Conservation (phyloP, 768 basidiomycete species). For the Boletus tomentosulus region DNA sequence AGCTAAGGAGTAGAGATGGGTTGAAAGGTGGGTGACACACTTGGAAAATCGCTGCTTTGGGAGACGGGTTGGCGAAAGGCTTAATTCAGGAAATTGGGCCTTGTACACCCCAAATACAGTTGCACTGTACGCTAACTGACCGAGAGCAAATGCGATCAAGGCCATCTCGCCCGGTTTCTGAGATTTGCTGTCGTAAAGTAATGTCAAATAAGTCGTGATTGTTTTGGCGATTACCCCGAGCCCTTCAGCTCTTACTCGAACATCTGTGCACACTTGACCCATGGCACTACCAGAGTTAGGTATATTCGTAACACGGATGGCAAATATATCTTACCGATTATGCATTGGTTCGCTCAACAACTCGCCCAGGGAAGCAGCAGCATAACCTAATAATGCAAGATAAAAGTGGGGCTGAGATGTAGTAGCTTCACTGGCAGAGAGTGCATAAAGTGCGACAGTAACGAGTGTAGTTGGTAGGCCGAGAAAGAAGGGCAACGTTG, state of each 20-base stretch:
- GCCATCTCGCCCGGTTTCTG: slow-evolving; percentile 42
- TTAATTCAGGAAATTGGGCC: slow-evolving; percentile 33
- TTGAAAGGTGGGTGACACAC: slow-evolving; percentile 14
- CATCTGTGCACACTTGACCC: slow-evolving; percentile 57
- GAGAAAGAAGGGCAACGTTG: slow-evolving; percentile 62
- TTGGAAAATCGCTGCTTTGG: slow-evolving; percentile 6
- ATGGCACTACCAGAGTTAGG: slow-evolving; percentile 52
- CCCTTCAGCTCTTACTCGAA: slow-evolving; percentile 85
- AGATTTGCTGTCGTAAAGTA: slow-evolving; percentile 46
- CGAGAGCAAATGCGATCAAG: slow-evolving; percentile 80
- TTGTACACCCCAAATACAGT: slow-evolving; percentile 57
- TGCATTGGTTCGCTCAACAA: slow-evolving; percentile 81
- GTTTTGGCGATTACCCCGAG: slow-evolving; percentile 74
- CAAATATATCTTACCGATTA: slow-evolving; percentile 47
- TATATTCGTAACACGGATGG: not conserved
- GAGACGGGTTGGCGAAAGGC: slow-evolving; percentile 32
- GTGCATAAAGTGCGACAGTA: slow-evolving; percentile 51
- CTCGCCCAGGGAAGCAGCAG: slow-evolving; percentile 69
- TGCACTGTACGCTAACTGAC: slow-evolving; percentile 73
- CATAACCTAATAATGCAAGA: slow-evolving; percentile 64
- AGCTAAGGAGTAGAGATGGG: not conserved
- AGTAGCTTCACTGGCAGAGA: slow-evolving; percentile 49
- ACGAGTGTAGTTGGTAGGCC: slow-evolving; percentile 62
- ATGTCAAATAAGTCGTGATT: slow-evolving; percentile 60
- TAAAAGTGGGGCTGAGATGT: slow-evolving; percentile 61